phyloP scores from a whole-genome alignment of 371 early-diverging fungal species.

The Blakeslea trispora region DNA sequence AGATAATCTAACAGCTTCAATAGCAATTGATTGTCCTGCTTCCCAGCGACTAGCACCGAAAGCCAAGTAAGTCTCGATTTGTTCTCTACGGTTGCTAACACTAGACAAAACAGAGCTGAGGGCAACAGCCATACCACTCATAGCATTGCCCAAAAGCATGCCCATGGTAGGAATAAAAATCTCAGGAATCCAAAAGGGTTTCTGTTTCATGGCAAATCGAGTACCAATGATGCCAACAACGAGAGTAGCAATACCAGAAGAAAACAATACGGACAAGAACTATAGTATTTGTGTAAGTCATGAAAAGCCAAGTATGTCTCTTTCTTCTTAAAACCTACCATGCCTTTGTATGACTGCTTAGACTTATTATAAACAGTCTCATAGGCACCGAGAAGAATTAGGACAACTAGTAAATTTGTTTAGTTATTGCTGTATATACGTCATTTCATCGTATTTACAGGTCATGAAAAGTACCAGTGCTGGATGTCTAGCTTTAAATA shows the following conservation, averaged over 20 bases:
- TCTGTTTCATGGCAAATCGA: conserved; percentile 68
- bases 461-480: conserved; percentile 55
- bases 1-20: conserved; percentile 73
- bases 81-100: conserved; percentile 58
- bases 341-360: conserved; percentile 50
- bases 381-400: conserved; percentile 47
- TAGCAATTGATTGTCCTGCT: conserved; percentile 67
- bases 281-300: conserved; percentile 6
- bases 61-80: conserved; percentile 70
- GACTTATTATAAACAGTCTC: conserved; percentile 58
- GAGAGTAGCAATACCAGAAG: conserved; percentile 45
- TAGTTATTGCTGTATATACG: too few relatives aligned
- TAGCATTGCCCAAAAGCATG: conserved; percentile 81
- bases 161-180: conserved; percentile 84
- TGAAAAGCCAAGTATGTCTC: not conserved
- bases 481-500: conserved; percentile 58
- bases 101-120: conserved; percentile 54
- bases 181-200: conserved; percentile 71
- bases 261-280: conserved; percentile 49
- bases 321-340: conserved; percentile 35
- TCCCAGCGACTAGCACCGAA: conserved; percentile 87
- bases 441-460: conserved; percentile 30
- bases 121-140: conserved; percentile 80
- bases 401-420: conserved; percentile 24
- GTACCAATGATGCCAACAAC: conserved; percentile 60